Evolutionary conservation across 345 rosid genomes (phyloP).

Genomic region (Gossypium sturtianum): DNA sequence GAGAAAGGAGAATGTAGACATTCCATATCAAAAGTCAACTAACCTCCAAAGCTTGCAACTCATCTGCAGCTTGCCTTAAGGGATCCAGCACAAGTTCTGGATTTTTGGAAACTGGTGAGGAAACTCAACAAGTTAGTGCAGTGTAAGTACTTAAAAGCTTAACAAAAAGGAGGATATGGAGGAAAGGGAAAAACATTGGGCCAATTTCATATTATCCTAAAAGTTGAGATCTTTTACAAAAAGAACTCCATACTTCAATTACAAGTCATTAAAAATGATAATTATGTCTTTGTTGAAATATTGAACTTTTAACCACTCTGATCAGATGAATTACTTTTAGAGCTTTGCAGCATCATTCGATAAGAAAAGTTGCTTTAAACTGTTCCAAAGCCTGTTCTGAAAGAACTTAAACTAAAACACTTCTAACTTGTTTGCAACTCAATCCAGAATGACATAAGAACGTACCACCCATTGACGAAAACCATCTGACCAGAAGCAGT

Average conservation of each 20-base stretch:
- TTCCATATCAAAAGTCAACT: constrained; percentile 13
- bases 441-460: neutral
- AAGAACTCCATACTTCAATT: neutral
- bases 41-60: constrained; percentile 79
- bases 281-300: neutral
- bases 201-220: neutral
- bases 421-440: neutral
- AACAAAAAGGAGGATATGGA: neutral
- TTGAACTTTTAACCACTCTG: neutral
- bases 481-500: neutral
- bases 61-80: constrained; percentile 76
- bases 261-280: neutral
- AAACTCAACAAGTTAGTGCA: constrained; percentile 6
- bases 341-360: neutral
- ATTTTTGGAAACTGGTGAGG: constrained; percentile 47
- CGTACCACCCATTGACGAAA: neutral
- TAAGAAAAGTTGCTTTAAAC: neutral
- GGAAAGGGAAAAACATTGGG: neutral
- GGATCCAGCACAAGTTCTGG: constrained; percentile 66
- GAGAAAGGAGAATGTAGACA: neutral
- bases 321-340: neutral
- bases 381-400: neutral
- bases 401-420: neutral
- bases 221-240: neutral
- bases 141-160: neutral